Percentiles rank a stretch among this genome's conserved stretches.
These are phyloP conservation scores for Colletotrichum spinosum DNA, from an alignment of 2,329 filamentous ascomycete species.

Conservation along the genomic window DNA sequence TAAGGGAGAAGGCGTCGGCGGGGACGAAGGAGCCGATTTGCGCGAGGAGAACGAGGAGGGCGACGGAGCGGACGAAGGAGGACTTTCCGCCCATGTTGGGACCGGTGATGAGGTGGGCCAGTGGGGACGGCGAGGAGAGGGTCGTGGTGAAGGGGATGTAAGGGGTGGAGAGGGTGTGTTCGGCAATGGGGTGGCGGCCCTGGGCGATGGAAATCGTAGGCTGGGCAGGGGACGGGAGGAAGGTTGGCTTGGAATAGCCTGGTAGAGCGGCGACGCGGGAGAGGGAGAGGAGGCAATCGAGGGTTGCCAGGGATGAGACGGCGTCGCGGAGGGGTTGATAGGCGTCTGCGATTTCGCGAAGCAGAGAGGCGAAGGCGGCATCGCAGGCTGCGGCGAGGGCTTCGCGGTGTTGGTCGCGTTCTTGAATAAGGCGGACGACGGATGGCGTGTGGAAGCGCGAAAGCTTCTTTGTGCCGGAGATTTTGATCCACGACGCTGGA, in stretches of 20 bases:
- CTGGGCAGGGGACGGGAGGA: slow-evolving; percentile 70
- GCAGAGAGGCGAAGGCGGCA: slow-evolving; percentile 78
- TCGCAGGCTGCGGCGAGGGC: slow-evolving; percentile 93
- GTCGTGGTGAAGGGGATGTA: slow-evolving; percentile 93
- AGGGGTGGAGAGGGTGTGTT: slow-evolving; percentile 84
- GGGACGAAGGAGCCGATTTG: slow-evolving; percentile 97
- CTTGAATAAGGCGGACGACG: slow-evolving; percentile 82
- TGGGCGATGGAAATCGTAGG: slow-evolving; percentile 77
- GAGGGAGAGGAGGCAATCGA: slow-evolving; percentile 91
- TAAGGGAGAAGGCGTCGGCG: slow-evolving; percentile 77
- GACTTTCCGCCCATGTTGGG: slow-evolving; percentile 99
- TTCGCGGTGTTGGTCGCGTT: slow-evolving; percentile 95
- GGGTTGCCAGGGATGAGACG: slow-evolving; percentile 83
- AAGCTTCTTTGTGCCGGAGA: slow-evolving; percentile 92
- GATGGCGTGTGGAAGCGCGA: slow-evolving; percentile 96
- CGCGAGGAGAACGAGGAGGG: slow-evolving; percentile 91
- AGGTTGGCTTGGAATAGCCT: slow-evolving; percentile 84
- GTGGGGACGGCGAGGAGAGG: slow-evolving; percentile 72
- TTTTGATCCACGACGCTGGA: slow-evolving; percentile 93
- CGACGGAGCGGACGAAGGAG: slow-evolving; percentile 94
- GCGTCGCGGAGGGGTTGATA: slow-evolving; percentile 93
- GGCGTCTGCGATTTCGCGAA: slow-evolving; percentile 77
- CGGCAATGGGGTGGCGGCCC: slow-evolving; percentile 95
- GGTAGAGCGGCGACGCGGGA: slow-evolving; percentile 86
- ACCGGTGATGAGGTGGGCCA: slow-evolving; percentile 90